phyloP scores from a whole-genome alignment of 768 basidiomycete species.

The Tricholoma terreum region DNA sequence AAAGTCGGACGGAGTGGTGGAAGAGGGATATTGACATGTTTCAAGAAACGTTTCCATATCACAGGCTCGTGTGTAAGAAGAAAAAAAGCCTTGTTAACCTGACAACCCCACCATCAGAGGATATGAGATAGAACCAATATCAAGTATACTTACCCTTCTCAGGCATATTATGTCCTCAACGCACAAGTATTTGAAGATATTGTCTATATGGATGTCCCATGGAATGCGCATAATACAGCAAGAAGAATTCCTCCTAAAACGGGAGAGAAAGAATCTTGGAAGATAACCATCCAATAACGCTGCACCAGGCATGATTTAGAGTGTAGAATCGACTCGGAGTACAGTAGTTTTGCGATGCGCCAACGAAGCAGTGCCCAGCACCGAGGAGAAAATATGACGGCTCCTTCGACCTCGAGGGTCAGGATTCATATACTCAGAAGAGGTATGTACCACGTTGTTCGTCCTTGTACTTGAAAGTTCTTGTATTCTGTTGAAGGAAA shows the following conservation, averaged over 20 bases:
- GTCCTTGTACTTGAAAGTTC: neutral
- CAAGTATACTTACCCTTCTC: slow-evolving; percentile 34
- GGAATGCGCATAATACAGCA: slow-evolving; percentile 31
- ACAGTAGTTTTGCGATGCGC: neutral
- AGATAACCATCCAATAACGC: slow-evolving; percentile 10
- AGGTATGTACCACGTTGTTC: neutral
- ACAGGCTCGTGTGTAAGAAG: slow-evolving; percentile 63
- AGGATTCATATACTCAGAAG: neutral
- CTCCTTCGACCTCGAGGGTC: neutral
- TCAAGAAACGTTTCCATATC: slow-evolving; percentile 67
- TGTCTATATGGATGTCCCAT: slow-evolving; percentile 41
- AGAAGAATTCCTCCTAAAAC: slow-evolving; percentile 11
- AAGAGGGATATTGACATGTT: slow-evolving; percentile 50
- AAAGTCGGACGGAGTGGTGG: slow-evolving; percentile 61
- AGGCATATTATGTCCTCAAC: slow-evolving; percentile 48
- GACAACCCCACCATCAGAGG: neutral
- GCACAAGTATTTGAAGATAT: slow-evolving; percentile 38
- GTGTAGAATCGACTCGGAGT: neutral
- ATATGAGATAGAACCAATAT: neutral
- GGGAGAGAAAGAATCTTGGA: slow-evolving; percentile 19
- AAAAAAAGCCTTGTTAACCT: slow-evolving; percentile 62
- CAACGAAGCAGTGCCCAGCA: neutral
- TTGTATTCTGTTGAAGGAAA: neutral
- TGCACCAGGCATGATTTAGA: slow-evolving; percentile 2
- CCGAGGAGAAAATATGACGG: neutral